These are phyloP conservation scores for Phyllostachys edulis DNA, from an alignment of 176 grass and related monocot genomes.

Conservation along the genomic window DNA sequence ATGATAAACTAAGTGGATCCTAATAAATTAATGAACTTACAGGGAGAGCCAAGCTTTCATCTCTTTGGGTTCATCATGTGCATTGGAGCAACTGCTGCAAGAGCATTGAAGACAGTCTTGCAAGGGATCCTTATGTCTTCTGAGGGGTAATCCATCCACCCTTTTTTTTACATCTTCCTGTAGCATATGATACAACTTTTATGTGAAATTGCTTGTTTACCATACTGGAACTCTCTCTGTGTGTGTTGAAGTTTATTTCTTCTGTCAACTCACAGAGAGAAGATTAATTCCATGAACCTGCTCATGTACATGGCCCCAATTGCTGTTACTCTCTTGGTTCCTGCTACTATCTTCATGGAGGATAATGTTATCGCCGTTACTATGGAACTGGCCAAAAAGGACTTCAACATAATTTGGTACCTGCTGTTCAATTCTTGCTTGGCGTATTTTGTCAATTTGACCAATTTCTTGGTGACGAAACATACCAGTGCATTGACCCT, in stretches of 20 bases:
- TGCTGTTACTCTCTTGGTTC: conserved; percentile 69
- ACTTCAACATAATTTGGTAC: conserved; percentile 66
- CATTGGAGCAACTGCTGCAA: conserved; percentile 73
- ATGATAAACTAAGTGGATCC: neutral
- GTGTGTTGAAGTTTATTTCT: neutral
- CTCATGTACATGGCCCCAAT: conserved; percentile 89
- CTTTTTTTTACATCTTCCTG: neutral
- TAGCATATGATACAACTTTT: neutral
- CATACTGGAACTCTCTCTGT: no score
- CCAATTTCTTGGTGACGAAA: conserved; percentile 92
- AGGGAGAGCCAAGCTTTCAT: conserved; percentile 81
- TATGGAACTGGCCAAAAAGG: conserved; percentile 55
- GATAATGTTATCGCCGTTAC: conserved; percentile 64
- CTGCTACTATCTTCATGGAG: conserved; percentile 77
- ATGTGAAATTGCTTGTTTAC: no score
- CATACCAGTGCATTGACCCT: conserved; percentile 82
- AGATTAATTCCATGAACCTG: conserved; percentile 91
- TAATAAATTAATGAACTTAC: neutral
- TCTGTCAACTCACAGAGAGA: conserved; percentile 51
- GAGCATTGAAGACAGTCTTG: conserved; percentile 75
- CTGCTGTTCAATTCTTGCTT: conserved; percentile 74
- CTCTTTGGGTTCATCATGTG: conserved; percentile 85
- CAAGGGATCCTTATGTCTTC: conserved; percentile 86
- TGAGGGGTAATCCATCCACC: conserved; percentile 49
- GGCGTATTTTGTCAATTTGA: conserved; percentile 84